Conservation (phyloP, 139 green algal species). For the Picochlorum sp. region DNA sequence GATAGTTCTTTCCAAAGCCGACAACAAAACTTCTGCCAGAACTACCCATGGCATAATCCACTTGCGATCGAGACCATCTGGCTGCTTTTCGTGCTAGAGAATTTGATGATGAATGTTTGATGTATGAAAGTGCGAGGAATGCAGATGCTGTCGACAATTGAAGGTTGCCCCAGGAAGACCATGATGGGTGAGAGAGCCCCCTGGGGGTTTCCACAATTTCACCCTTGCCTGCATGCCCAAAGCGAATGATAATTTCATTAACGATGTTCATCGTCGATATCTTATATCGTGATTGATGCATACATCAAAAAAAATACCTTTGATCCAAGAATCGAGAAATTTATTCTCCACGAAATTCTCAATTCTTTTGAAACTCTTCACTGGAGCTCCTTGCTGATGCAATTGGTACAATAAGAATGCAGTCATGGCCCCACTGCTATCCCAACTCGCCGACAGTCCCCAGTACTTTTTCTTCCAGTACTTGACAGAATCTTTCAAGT, state of each 20-base stretch:
- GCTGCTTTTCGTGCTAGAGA: background rate
- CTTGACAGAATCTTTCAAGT: constrained; percentile 6
- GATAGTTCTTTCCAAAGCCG: constrained; percentile 22
- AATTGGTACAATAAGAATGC: constrained; percentile 2
- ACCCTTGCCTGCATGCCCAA: constrained; percentile 3
- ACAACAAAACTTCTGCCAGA: constrained; percentile 29
- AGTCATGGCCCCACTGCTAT: constrained; percentile 5
- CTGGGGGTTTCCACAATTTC: constrained; percentile 14
- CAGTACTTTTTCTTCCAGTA: constrained; percentile 15
- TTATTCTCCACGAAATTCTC: constrained; percentile 6
- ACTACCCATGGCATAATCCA: constrained; percentile 23
- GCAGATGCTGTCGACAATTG: constrained; percentile 2
- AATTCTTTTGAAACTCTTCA: background rate
- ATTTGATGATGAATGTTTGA: background rate
- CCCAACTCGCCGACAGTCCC: constrained; percentile 5
- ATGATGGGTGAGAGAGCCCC: constrained; percentile 10
- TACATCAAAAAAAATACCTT: background rate
- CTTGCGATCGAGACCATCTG: background rate
- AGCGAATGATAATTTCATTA: background rate
- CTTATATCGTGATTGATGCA: background rate
- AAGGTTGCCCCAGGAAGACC: constrained; percentile 13
- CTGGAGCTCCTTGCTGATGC: constrained; percentile 1
- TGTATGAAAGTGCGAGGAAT: constrained; percentile 2
- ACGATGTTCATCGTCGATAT: too few species aligned
- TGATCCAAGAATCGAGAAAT: constrained; percentile 2